phyloP scores from a whole-genome alignment of 2,329 filamentous ascomycete genomes.

The Talaromyces amestolkiae region DNA sequence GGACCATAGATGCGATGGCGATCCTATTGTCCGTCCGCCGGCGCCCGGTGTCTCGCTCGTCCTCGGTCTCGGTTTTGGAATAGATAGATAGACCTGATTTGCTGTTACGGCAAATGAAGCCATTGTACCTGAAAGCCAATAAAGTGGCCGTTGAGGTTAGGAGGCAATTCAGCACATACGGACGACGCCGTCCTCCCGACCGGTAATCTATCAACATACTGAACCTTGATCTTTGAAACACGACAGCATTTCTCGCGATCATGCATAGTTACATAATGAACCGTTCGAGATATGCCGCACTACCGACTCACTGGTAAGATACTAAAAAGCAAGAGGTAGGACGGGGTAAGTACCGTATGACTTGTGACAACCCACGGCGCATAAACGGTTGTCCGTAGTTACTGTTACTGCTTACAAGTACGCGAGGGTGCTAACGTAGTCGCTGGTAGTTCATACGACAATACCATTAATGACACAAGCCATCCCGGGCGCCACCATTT shows the following conservation, averaged over 20 bases:
- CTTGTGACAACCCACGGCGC: background rate
- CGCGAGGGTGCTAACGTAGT: background rate
- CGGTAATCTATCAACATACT: background rate
- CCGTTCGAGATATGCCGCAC: background rate
- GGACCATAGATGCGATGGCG: background rate
- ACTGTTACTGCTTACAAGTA: background rate
- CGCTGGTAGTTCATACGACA: background rate
- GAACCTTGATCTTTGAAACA: background rate
- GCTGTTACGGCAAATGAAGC: background rate
- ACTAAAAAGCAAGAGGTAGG: background rate
- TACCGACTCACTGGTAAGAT: background rate
- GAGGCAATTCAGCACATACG: background rate
- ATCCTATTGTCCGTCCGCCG: background rate
- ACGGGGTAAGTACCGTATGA: background rate
- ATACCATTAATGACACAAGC: slow-evolving; percentile 4
- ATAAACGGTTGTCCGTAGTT: background rate
- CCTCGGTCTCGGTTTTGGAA: background rate
- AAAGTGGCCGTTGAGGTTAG: too few species aligned
- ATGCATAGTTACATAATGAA: background rate
- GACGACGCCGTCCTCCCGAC: background rate
- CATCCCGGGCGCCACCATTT: slow-evolving; percentile 7
- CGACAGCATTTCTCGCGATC: background rate
- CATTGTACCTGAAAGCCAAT: background rate
- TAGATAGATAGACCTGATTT: background rate
- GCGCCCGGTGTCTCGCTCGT: background rate